A percentile compares a stretch with the other conserved stretches of the same genome.
Conservation (phyloP, 177 flowering plant genomes). For the Vitis hybrid region DNA sequence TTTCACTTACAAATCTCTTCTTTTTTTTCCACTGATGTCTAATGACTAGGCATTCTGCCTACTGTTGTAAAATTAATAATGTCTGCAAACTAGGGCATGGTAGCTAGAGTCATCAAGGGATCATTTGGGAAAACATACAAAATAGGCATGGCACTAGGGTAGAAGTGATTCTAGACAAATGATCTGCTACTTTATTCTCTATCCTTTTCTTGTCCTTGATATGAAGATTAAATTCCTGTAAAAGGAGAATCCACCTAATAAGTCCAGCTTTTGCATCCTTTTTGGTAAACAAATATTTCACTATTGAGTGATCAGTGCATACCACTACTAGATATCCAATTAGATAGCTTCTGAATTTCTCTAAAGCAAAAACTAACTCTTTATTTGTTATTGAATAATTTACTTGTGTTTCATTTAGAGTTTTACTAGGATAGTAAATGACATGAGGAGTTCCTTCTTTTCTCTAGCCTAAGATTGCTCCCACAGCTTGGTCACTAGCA, state of each 20-base stretch:
- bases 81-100: too few species aligned
- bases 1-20: slow-evolving; percentile 1
- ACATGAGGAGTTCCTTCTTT: neutral
- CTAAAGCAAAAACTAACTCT: slow-evolving; percentile 7
- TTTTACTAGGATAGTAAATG: slow-evolving; percentile 16
- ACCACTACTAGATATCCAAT: slow-evolving; percentile 3
- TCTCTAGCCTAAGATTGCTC: slow-evolving; percentile 15
- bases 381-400: slow-evolving; percentile 6
- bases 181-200: slow-evolving; percentile 19
- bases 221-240: neutral
- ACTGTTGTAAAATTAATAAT: neutral
- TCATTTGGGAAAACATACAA: too few species aligned
- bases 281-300: neutral
- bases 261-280: slow-evolving; percentile 16
- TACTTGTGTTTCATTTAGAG: slow-evolving; percentile 1
- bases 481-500: slow-evolving; percentile 13
- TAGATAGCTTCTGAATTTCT: slow-evolving; percentile 14
- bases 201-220: neutral
- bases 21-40: neutral
- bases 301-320: neutral
- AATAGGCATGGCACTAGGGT: too few species aligned
- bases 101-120: too few species aligned
- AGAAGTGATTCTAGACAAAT: slow-evolving; percentile 1
- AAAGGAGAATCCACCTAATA: slow-evolving; percentile 9
- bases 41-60: too few species aligned